Evolutionary conservation across 345 rosid genomes (phyloP).

Genomic region (Rhodamnia rubescens): DNA sequence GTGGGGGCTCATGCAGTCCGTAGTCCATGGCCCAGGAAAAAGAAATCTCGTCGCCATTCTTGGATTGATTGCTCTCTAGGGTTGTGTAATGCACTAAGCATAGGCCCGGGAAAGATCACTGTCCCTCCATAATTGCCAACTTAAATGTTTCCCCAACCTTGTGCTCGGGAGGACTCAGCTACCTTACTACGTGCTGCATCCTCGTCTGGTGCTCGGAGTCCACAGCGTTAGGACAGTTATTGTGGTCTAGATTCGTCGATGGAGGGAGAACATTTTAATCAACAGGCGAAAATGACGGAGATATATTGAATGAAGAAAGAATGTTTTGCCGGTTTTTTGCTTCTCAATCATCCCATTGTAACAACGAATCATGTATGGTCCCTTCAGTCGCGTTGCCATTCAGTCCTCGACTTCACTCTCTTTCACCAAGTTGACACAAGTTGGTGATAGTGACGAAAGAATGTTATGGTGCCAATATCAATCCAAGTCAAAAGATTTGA

Average conservation of each 20-base stretch:
- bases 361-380: background rate
- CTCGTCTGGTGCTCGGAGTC: background rate
- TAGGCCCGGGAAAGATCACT: background rate
- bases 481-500: background rate
- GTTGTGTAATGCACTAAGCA: background rate
- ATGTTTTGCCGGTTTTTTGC: background rate
- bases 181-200: background rate
- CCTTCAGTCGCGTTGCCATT: background rate
- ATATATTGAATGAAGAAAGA: background rate
- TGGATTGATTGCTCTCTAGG: background rate
- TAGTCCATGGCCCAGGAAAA: background rate
- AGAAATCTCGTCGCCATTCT: background rate
- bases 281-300: background rate
- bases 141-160: background rate
- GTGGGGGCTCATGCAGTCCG: background rate
- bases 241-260: background rate
- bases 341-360: background rate
- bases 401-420: background rate
- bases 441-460: background rate
- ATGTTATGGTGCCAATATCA: background rate
- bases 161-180: background rate
- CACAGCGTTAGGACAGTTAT: background rate
- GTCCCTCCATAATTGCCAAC: background rate
- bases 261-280: background rate
- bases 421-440: background rate